phyloP scores from a whole-genome alignment of 1,284 basidiomycete genomes.

The Leccinum angustisporum region DNA sequence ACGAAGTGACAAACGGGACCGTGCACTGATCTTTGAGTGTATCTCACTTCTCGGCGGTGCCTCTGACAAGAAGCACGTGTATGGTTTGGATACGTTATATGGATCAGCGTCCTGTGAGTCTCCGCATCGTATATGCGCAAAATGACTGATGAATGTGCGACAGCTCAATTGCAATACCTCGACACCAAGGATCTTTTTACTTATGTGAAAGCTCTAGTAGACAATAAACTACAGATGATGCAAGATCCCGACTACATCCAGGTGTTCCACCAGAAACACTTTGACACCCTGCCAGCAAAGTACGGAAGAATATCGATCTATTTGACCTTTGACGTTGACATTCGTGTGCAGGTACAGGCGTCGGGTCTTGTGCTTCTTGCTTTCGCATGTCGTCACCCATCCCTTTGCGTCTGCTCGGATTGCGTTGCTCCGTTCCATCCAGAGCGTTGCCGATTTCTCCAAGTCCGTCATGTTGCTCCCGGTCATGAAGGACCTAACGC shows the following conservation, averaged over 20 bases:
- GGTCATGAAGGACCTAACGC: conserved; percentile 49
- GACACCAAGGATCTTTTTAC: conserved; percentile 68
- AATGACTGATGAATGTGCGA: conserved; percentile 10
- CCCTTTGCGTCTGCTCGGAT: conserved; percentile 50
- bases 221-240: conserved; percentile 60
- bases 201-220: conserved; percentile 63
- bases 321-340: conserved; percentile 10
- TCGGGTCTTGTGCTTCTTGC: conserved; percentile 73
- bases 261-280: conserved; percentile 61
- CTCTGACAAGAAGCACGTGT: conserved; percentile 55
- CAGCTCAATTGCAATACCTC: conserved; percentile 76
- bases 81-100: conserved; percentile 84
- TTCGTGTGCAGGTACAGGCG: conserved; percentile 62
- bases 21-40: conserved; percentile 66
- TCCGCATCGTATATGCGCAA: neutral
- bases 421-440: conserved; percentile 59
- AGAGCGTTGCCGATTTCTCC: conserved; percentile 58
- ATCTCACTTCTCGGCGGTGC: conserved; percentile 51
- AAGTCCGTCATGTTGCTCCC: conserved; percentile 69
- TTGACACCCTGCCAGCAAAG: conserved; percentile 50
- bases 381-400: conserved; percentile 79
- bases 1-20: conserved; percentile 59
- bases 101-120: conserved; percentile 63
- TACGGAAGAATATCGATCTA: conserved; percentile 35
- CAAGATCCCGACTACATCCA: conserved; percentile 69